A percentile compares a stretch with the other conserved stretches of the same genome.
These are phyloP conservation scores for Aspergillus piperis DNA, from an alignment of 2,329 filamentous ascomycete genomes.

Conservation along the genomic window DNA sequence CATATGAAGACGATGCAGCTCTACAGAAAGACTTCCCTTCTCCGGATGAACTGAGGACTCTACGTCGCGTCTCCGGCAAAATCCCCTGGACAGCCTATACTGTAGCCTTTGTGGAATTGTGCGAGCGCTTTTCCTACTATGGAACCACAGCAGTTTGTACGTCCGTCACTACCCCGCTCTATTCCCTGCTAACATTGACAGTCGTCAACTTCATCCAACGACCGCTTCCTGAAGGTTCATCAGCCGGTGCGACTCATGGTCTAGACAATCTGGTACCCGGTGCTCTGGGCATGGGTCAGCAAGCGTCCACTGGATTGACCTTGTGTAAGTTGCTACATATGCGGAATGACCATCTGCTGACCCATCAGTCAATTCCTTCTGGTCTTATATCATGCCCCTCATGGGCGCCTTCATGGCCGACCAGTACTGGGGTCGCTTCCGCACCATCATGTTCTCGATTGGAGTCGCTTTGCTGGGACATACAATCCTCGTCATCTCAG, in stretches of 20 bases:
- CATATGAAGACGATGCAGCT: background rate
- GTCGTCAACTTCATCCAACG: constrained; percentile 65
- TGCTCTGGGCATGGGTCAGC: constrained; percentile 61
- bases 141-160: constrained; percentile 67
- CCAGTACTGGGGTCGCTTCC: constrained; percentile 68
- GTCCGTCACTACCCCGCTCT: constrained; percentile 22
- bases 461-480: constrained; percentile 67
- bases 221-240: constrained; percentile 56
- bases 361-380: constrained; percentile 58
- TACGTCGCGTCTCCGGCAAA: constrained; percentile 38
- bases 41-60: constrained; percentile 34
- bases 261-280: constrained; percentile 39
- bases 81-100: constrained; percentile 68
- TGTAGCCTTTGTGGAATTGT: constrained; percentile 72
- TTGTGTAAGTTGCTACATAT: constrained; percentile 40
- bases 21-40: constrained; percentile 26
- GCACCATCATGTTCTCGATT: constrained; percentile 68
- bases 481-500: constrained; percentile 64
- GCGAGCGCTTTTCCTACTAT: constrained; percentile 78
- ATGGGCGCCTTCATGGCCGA: constrained; percentile 65
- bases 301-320: constrained; percentile 54
- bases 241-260: constrained; percentile 48
- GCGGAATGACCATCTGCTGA: background rate
- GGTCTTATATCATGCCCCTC: constrained; percentile 62
- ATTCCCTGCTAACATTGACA: constrained; percentile 18